Conservation (phyloP, 2,329 filamentous ascomycete genomes). For the Colletotrichum tanaceti region DNA sequence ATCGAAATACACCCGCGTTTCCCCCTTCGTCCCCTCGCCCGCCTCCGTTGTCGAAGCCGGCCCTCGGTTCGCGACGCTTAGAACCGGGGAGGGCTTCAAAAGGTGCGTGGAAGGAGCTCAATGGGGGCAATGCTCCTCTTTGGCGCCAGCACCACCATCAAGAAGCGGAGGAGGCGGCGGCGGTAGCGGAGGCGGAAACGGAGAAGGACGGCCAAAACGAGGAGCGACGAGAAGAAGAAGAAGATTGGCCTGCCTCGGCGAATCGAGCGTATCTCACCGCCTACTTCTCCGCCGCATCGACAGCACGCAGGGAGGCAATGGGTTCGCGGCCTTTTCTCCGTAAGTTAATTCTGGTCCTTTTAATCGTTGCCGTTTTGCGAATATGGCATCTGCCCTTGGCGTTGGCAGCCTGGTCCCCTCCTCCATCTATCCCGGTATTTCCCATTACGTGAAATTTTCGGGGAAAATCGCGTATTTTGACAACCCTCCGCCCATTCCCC, state of each 20-base stretch:
- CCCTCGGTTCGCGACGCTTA: constrained; percentile 26
- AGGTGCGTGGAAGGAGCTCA: neutral
- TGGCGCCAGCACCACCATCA: constrained; percentile 2
- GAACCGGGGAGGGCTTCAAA: neutral
- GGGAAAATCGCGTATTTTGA: constrained; percentile 17
- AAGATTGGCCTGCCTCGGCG: constrained; percentile 49
- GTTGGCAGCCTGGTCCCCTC: no score
- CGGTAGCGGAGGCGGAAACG: no score
- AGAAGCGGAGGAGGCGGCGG: constrained; percentile 14
- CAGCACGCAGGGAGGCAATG: constrained; percentile 48
- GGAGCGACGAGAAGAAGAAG: constrained; percentile 41
- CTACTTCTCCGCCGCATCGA: constrained; percentile 49
- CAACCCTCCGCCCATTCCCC: neutral
- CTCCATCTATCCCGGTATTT: no score
- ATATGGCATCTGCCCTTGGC: no score
- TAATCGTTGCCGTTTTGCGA: no score
- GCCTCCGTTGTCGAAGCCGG: neutral
- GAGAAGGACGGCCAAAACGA: constrained; percentile 6
- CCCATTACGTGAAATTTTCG: constrained; percentile 33
- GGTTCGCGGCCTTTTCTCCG: constrained; percentile 50
- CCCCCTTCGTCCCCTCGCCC: neutral
- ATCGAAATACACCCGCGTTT: neutral
- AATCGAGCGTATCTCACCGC: constrained; percentile 47
- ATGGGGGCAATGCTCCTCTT: neutral
- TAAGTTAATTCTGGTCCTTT: constrained; percentile 46